phyloP scores from a whole-genome alignment of 2,329 filamentous ascomycete genomes.

The Hymenoscyphus repandus region DNA sequence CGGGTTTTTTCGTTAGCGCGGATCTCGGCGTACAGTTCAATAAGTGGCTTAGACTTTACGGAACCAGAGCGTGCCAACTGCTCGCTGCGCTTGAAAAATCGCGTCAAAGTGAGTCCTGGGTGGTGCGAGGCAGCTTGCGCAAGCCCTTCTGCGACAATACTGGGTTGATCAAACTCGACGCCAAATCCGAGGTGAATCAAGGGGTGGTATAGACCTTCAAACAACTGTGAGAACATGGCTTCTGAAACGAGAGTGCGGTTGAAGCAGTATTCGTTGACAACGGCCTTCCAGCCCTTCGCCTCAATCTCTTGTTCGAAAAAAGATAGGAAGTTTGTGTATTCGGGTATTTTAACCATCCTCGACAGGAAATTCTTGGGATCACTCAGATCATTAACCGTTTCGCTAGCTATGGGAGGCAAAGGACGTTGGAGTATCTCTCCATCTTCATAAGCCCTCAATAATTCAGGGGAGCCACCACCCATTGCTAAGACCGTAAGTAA shows the following conservation, averaged over 20 bases:
- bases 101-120: slow-evolving; percentile 41
- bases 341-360: slow-evolving; percentile 55
- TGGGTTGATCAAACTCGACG: slow-evolving; percentile 72
- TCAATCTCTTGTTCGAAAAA: slow-evolving; percentile 73
- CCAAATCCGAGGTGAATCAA: slow-evolving; percentile 80
- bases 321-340: slow-evolving; percentile 67
- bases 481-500: slow-evolving; percentile 70
- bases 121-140: slow-evolving; percentile 69
- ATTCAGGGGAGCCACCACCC: slow-evolving; percentile 51
- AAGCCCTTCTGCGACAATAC: slow-evolving; percentile 70
- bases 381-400: slow-evolving; percentile 40
- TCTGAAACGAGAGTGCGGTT: slow-evolving; percentile 56
- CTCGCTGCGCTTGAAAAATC: slow-evolving; percentile 50
- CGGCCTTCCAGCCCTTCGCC: slow-evolving; percentile 50
- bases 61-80: not conserved
- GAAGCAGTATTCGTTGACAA: slow-evolving; percentile 63
- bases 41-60: slow-evolving; percentile 36
- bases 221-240: slow-evolving; percentile 62
- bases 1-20: slow-evolving; percentile 49
- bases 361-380: slow-evolving; percentile 47
- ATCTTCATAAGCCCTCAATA: slow-evolving; percentile 58
- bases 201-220: slow-evolving; percentile 65
- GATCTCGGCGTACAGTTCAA: slow-evolving; percentile 56
- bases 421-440: slow-evolving; percentile 63
- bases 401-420: slow-evolving; percentile 39